These are phyloP conservation scores for Zelopaecilomyces penicillatus DNA, from an alignment of 2,329 filamentous ascomycete species.

Conservation along the genomic window DNA sequence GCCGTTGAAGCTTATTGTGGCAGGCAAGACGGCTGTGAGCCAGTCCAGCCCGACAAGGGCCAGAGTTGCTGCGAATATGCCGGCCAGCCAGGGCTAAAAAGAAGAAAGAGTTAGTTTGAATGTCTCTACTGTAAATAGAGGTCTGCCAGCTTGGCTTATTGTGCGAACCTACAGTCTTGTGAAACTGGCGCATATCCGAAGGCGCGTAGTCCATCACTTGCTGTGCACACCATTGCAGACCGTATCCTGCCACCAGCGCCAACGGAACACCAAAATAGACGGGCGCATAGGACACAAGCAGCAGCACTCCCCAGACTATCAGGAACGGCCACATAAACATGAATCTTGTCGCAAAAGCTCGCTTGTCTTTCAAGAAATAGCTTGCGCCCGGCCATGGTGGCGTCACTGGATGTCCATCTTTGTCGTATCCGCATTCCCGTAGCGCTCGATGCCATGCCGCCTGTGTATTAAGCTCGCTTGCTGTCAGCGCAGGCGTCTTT, in stretches of 20 bases:
- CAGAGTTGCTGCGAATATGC: slow-evolving; percentile 81
- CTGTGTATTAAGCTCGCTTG: slow-evolving; percentile 80
- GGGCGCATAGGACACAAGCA: slow-evolving; percentile 63
- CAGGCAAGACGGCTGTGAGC: slow-evolving; percentile 61
- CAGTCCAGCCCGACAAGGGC: slow-evolving; percentile 75
- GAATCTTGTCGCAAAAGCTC: slow-evolving; percentile 72
- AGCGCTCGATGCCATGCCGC: slow-evolving; percentile 76
- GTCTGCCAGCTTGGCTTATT: neutral
- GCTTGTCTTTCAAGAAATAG: slow-evolving; percentile 67
- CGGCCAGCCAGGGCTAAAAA: slow-evolving; percentile 74
- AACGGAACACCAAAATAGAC: slow-evolving; percentile 71
- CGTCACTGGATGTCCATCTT: slow-evolving; percentile 62
- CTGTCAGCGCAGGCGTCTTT: slow-evolving; percentile 81
- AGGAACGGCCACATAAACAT: slow-evolving; percentile 84
- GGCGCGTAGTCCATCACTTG: slow-evolving; percentile 76
- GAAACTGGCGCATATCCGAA: slow-evolving; percentile 78
- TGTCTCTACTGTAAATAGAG: neutral
- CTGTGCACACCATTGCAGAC: slow-evolving; percentile 68
- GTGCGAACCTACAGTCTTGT: slow-evolving; percentile 66
- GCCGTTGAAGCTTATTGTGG: slow-evolving; percentile 17
- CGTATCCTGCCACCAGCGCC: slow-evolving; percentile 56
- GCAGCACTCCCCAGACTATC: slow-evolving; percentile 62
- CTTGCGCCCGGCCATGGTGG: slow-evolving; percentile 66
- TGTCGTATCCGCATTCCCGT: slow-evolving; percentile 73
- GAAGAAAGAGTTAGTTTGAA: slow-evolving; percentile 6